These are phyloP conservation scores for Dimocarpus longan DNA, from an alignment of 345 rosid species.

Conservation along the genomic window DNA sequence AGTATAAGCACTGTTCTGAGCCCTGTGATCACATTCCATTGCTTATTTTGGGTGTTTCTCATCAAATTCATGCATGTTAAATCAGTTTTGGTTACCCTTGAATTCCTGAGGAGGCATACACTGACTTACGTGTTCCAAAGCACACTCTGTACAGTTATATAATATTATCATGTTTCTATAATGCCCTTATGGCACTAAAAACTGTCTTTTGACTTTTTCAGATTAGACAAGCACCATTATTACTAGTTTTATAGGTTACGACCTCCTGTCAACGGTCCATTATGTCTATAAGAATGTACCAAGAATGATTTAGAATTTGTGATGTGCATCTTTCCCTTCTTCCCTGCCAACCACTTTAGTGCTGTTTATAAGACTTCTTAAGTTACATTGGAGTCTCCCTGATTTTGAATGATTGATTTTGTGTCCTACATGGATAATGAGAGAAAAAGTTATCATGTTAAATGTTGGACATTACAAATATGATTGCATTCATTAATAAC, in stretches of 20 bases:
- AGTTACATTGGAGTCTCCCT: not conserved
- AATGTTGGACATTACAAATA: not conserved
- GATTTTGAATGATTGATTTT: not conserved
- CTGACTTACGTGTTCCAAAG: not conserved
- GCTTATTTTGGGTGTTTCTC: not conserved
- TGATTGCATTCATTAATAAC: not conserved
- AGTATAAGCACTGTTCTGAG: not conserved
- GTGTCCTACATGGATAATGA: not conserved
- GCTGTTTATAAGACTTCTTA: not conserved
- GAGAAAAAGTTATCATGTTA: not conserved
- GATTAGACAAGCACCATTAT: not conserved
- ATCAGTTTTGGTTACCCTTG: not conserved
- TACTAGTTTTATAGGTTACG: not conserved
- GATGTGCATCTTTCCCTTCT: not conserved
- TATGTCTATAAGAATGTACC: not conserved
- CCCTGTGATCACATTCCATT: not conserved
- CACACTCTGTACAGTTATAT: not conserved
- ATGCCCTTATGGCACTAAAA: not conserved
- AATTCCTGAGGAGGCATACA: not conserved
- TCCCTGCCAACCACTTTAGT: not conserved
- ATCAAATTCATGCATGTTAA: not conserved
- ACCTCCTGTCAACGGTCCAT: not conserved
- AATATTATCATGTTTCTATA: not conserved
- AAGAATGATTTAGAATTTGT: not conserved
- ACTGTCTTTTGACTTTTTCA: not conserved